Conservation (phyloP, 2,329 filamentous ascomycete genomes). For the Nemania sp. region DNA sequence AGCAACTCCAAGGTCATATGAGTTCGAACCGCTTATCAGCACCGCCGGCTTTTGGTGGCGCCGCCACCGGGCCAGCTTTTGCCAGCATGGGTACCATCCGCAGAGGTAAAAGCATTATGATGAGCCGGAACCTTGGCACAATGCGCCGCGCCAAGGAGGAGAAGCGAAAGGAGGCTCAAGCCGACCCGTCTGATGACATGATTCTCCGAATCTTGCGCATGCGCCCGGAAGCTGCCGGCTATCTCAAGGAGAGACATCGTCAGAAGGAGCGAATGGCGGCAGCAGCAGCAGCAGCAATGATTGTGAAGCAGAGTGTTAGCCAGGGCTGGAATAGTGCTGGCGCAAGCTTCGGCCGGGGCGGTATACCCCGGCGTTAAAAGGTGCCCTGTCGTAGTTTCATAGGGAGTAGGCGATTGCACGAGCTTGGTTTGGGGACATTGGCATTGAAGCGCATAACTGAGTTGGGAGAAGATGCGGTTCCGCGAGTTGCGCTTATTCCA, state of each 20-base stretch:
- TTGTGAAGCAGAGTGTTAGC: conserved; percentile 85
- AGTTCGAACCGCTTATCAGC: conserved; percentile 71
- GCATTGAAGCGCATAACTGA: background rate
- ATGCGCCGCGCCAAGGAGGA: conserved; percentile 97
- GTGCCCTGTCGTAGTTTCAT: conserved; percentile 2
- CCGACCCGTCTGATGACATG: conserved; percentile 97
- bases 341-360: conserved; percentile 46
- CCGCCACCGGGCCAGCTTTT: conserved; percentile 54
- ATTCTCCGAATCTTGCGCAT: conserved; percentile 93
- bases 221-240: conserved; percentile 85
- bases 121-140: conserved; percentile 90
- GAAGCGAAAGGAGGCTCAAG: conserved; percentile 92
- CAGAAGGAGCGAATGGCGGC: conserved; percentile 94
- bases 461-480: background rate
- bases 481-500: conserved; percentile 9
- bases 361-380: conserved; percentile 53
- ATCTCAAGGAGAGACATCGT: conserved; percentile 86
- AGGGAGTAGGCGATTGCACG: conserved; percentile 29
- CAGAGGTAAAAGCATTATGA: conserved; percentile 82
- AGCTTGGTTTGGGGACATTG: conserved; percentile 30
- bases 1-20: conserved; percentile 61
- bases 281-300: conserved; percentile 87
- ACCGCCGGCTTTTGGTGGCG: conserved; percentile 50
- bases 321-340: conserved; percentile 57
- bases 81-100: conserved; percentile 72